phyloP scores from a whole-genome alignment of 495 filamentous ascomycete species.

The Neurospora hispaniola region DNA sequence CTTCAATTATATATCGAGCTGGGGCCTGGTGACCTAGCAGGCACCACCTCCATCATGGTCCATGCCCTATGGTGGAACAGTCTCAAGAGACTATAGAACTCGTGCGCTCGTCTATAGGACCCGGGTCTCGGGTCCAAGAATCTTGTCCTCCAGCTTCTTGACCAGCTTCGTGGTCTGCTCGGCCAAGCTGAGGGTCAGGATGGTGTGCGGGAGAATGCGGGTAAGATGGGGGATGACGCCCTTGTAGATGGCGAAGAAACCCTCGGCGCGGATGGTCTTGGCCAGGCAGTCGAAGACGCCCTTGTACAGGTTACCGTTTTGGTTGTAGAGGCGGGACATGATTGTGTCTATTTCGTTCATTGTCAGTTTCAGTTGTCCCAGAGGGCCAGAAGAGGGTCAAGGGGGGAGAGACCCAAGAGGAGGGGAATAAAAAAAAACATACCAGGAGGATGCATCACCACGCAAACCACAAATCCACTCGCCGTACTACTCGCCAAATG shows the following conservation, averaged over 20 bases:
- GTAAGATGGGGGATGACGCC: constrained; percentile 93
- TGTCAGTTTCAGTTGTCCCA: too few relatives aligned
- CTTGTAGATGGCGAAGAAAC: constrained; percentile 91
- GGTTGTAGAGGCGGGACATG: constrained; percentile 98
- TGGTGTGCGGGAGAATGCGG: constrained; percentile 88
- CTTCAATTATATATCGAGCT: background rate
- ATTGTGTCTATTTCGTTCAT: constrained; percentile 60
- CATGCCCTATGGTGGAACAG: background rate
- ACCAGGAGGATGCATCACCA: constrained; percentile 97
- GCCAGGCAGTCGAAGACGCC: constrained; percentile 84
- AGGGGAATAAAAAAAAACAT: background rate
- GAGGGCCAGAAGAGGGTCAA: too few relatives aligned
- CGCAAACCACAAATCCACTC: constrained; percentile 93
- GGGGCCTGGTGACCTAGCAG: background rate
- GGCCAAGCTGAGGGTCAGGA: constrained; percentile 82
- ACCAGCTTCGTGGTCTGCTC: constrained; percentile 96
- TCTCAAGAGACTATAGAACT: background rate
- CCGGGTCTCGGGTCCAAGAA: constrained; percentile 32
- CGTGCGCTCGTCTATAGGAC: constrained; percentile 13
- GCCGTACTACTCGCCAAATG: constrained; percentile 82
- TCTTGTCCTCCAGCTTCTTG: constrained; percentile 58
- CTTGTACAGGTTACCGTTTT: constrained; percentile 90
- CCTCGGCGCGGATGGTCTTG: constrained; percentile 87
- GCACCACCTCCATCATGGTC: background rate
- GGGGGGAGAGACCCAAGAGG: background rate